phyloP scores from a whole-genome alignment of 495 filamentous ascomycete species.

The Penicillium argentinense region DNA sequence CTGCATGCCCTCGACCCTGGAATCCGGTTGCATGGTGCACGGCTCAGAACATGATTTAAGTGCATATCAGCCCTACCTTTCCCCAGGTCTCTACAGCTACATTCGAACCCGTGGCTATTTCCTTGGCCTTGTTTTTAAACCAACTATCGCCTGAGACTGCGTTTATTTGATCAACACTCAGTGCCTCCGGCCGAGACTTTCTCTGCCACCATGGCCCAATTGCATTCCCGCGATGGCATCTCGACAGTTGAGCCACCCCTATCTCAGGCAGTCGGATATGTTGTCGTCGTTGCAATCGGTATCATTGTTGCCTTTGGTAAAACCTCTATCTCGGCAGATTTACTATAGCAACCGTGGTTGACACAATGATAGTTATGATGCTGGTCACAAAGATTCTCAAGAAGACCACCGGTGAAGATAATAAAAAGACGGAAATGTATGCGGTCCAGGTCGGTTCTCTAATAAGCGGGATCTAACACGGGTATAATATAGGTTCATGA shows the following conservation, averaged over 20 bases:
- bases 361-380: slow-evolving; percentile 34
- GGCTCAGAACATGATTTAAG: slow-evolving; percentile 2
- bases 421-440: slow-evolving; percentile 44
- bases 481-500: slow-evolving; percentile 45
- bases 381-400: slow-evolving; percentile 32
- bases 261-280: slow-evolving; percentile 38
- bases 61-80: neutral
- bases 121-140: no score
- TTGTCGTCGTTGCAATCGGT: slow-evolving; percentile 35
- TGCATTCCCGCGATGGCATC: slow-evolving; percentile 20
- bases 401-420: slow-evolving; percentile 39
- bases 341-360: neutral
- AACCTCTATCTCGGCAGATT: neutral
- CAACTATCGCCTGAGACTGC: no score
- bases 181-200: no score
- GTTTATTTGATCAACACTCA: no score
- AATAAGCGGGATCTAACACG: no score
- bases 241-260: slow-evolving; percentile 31
- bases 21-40: neutral
- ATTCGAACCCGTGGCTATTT: no score
- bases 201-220: slow-evolving; percentile 15
- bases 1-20: slow-evolving; percentile 1
- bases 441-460: neutral
- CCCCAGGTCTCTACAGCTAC: neutral
- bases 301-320: slow-evolving; percentile 32